Base-by-base conservation (phyloP, 2,329 filamentous ascomycete species). In the Pseudogymnoascus pannorum region DNA sequence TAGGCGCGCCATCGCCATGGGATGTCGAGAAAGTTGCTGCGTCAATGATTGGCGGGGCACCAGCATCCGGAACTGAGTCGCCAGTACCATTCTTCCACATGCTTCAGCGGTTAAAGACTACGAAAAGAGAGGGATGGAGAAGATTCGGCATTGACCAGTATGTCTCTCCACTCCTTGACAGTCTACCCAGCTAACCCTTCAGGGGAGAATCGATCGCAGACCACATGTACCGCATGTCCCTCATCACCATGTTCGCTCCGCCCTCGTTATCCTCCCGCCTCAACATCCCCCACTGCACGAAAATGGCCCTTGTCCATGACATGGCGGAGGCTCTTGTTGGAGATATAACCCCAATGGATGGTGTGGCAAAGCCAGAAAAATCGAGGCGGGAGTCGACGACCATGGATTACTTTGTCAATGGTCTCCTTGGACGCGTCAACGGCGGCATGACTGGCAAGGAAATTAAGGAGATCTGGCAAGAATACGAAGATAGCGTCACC, bases 161-260 rank as follows among this genome's bases (percentile, higher is more conserved):
- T 44, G 71, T 57, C 1, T 57, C 42, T 44, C 14, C 12, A 24
- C 44, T 31, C 5, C 4, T 14, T 11, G 35, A 20, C 4, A 26
- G n/a, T 2, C 1, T 48, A 40, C 33, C n/a, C 40, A 31, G 60
- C 58, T 64, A 24, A 76, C 29, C 36, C 12, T 18, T 16, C 65
- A 86, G 82, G 62, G 89, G 91, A 73, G 94, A 99, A 75, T 96
- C 91, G 1, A 97, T 99, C 72, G 84, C 91, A 60, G 94, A 99
- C 77, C 94, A 99, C 81, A 99, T 99, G 94, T 99, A 97, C 77
- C 92, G 94, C 76, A 99, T 99, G 94, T 91, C 92, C 58, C 84
- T 99, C 68, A 91, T 99, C 74, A 92, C 91, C 66, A 90, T 99
- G 87, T 84, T 97, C 66, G 92, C 91, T 2, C 93, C 94, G 1